phyloP scores from a whole-genome alignment of 768 basidiomycete species.

The Tylopilus felleus region DNA sequence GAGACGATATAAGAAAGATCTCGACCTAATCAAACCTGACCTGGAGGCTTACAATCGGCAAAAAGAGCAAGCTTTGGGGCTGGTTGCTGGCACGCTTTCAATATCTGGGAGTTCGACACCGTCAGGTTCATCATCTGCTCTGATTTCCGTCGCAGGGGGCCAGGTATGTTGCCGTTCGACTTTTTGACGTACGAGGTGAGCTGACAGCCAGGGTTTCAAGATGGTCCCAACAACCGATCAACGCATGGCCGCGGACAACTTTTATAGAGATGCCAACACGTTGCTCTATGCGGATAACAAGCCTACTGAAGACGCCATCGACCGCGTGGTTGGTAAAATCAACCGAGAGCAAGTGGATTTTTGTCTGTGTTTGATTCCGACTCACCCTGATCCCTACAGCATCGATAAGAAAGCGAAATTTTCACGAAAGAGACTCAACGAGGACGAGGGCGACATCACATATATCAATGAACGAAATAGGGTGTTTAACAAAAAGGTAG shows the following conservation, averaged over 20 bases:
- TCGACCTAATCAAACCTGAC: constrained; percentile 86
- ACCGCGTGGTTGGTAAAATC: constrained; percentile 85
- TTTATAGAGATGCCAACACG: constrained; percentile 93
- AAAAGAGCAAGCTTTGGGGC: constrained; percentile 80
- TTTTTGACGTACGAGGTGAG: background rate
- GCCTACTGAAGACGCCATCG: constrained; percentile 93
- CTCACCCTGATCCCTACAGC: constrained; percentile 38
- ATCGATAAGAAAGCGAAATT: constrained; percentile 89
- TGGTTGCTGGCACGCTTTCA: constrained; percentile 63
- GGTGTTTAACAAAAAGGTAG: constrained; percentile 96
- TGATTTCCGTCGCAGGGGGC: constrained; percentile 44
- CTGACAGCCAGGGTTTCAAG: constrained; percentile 30
- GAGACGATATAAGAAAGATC: constrained; percentile 87
- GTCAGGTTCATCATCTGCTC: constrained; percentile 29
- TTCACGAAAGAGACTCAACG: constrained; percentile 85
- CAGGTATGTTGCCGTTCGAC: constrained; percentile 33
- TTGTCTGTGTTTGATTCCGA: background rate
- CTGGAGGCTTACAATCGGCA: constrained; percentile 82
- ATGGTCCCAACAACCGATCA: constrained; percentile 56
- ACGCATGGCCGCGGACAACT: constrained; percentile 66
- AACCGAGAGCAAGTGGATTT: constrained; percentile 77
- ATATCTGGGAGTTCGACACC: constrained; percentile 35
- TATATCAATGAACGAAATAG: constrained; percentile 99
- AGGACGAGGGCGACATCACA: constrained; percentile 93
- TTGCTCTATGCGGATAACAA: constrained; percentile 94